A percentile compares a stretch with the other conserved stretches of the same genome.
Evolutionary conservation across 257 asterid genomes (phyloP).

Genomic region (Forsythia suspensa): DNA sequence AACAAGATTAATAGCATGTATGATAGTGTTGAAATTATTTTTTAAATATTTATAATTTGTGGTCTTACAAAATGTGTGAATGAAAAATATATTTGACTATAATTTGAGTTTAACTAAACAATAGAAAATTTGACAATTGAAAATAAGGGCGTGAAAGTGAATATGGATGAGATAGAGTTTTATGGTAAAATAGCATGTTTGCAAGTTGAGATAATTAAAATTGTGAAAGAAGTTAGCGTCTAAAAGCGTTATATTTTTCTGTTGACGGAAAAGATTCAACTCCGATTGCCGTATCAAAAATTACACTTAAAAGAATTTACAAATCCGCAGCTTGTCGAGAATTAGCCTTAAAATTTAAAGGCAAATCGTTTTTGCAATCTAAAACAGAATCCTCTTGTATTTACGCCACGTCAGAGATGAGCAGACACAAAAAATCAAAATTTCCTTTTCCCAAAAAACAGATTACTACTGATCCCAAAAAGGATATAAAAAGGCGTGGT

Average conservation of each 20-base stretch:
- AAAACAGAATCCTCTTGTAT: constrained; percentile 18
- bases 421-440: constrained; percentile 5
- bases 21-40: too few relatives aligned
- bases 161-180: too few relatives aligned
- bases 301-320: neutral
- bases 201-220: too few relatives aligned
- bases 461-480: neutral
- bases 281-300: neutral
- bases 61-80: too few relatives aligned
- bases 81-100: too few relatives aligned
- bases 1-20: too few relatives aligned
- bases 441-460: neutral
- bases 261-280: neutral
- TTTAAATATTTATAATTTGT: too few relatives aligned
- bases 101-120: too few relatives aligned
- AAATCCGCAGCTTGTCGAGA: neutral
- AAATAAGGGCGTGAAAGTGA: too few relatives aligned
- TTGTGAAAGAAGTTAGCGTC: neutral
- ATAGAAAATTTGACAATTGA: too few relatives aligned
- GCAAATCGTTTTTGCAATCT: neutral
- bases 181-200: too few relatives aligned
- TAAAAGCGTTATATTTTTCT: neutral
- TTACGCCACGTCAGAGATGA: constrained; percentile 26
- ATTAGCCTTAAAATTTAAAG: neutral
- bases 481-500: neutral